These are phyloP conservation scores for Moniliophthora roreri DNA, from an alignment of 1,284 basidiomycete genomes.

Conservation along the genomic window DNA sequence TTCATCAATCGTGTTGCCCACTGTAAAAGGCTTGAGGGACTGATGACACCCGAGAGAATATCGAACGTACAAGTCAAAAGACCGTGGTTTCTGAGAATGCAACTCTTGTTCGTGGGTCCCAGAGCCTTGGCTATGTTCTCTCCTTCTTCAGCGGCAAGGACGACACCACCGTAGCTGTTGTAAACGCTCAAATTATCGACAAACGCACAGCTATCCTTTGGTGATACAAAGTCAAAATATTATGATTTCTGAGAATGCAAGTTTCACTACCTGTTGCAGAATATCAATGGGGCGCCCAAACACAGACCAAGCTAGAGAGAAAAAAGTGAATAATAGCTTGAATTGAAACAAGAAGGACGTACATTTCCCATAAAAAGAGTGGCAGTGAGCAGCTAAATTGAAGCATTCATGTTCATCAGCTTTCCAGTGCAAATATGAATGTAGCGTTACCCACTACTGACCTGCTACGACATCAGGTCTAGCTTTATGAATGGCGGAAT, in stretches of 20 bases:
- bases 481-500: slow-evolving; percentile 53
- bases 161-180: slow-evolving; percentile 54
- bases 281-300: slow-evolving; percentile 56
- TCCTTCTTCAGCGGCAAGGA: slow-evolving; percentile 59
- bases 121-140: slow-evolving; percentile 52
- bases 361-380: slow-evolving; percentile 61
- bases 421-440: too few relatives aligned
- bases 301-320: slow-evolving; percentile 59
- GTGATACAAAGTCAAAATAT: too few relatives aligned
- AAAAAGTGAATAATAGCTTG: too few relatives aligned
- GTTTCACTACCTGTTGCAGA: slow-evolving; percentile 34
- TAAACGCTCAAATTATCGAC: slow-evolving; percentile 43
- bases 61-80: slow-evolving; percentile 46
- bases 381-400: slow-evolving; percentile 68
- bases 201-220: too few relatives aligned
- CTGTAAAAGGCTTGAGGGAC: neutral
- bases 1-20: slow-evolving; percentile 26
- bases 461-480: slow-evolving; percentile 61
- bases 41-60: slow-evolving; percentile 12
- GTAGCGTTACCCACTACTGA: too few relatives aligned
- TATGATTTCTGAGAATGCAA: too few relatives aligned
- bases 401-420: too few relatives aligned
- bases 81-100: slow-evolving; percentile 56
- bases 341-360: too few relatives aligned
- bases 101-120: slow-evolving; percentile 38